Evolutionary conservation across 2,329 filamentous ascomycete genomes (phyloP), one percentile per base, ranked within the genome.

Genomic region (Nothophoma quercina): DNA sequence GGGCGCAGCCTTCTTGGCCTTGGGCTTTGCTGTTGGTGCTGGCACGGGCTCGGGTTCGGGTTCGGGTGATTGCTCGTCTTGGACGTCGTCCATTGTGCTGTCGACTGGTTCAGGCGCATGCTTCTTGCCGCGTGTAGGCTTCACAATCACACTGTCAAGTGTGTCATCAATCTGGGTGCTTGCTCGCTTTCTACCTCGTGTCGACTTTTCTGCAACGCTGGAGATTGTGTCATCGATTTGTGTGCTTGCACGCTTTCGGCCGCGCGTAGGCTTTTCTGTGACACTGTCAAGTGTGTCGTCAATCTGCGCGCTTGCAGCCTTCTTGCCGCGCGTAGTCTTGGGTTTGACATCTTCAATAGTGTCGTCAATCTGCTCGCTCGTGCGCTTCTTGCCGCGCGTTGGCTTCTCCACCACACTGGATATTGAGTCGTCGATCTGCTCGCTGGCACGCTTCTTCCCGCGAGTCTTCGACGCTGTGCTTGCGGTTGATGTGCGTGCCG

Each of bases 401-500:
- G 42, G 36, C 36, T 47, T 50, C 21, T 50, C 49, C n/a, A 25
- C n/a, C 7, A 47, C 26, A 15, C 36, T 52, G 13, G 35, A 22
- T 15, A 47, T 32, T 12, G 49, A 40, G 29, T 51, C 35, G 4
- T 62, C 62, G 9, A 59, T 51, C n/a, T 54, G 48, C 25, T 64
- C 60, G 33, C 60, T 67, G 23, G 50, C 47, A n/a, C 61, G 62
- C 40, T 65, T 65, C 18, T 56, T 60, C 21, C 52, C 51, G 6
- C 63, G 60, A 47, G 36, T 21, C 18, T 61, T 61, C n/a, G 62
- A 57, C 16, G 56, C 48, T 13, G 42, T 38, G 28, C 56, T 63
- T 19, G 62, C 60, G 8, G 46, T 67, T 8, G 69, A 72, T 7
- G 62, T 33, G 19, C 67, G 67, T 56, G 52, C 33, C 51, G 65